Percentiles rank a stretch among this genome's conserved stretches.
Evolutionary conservation across 768 basidiomycete genomes (phyloP).

Genomic region (Psilocybe tampanensis): DNA sequence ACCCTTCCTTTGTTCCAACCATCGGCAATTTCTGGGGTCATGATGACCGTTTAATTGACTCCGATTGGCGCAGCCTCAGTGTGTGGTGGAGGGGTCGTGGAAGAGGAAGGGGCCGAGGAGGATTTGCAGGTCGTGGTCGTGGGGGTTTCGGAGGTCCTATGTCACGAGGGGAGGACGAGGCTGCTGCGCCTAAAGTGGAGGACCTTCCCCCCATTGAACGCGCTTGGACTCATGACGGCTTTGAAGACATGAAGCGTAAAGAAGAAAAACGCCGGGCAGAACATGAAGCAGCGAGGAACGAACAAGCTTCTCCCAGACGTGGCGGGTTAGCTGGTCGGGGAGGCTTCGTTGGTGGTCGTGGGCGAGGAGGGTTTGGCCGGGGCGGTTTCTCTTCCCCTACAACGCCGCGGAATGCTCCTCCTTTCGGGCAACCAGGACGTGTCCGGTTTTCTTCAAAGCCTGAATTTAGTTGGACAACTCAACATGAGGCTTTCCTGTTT

Average conservation of each 20-base stretch:
- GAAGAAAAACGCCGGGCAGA: slow-evolving; percentile 58
- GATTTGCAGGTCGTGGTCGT: slow-evolving; percentile 54
- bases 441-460: slow-evolving; percentile 78
- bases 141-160: slow-evolving; percentile 39
- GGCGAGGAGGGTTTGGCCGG: slow-evolving; percentile 45
- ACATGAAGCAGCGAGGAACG: slow-evolving; percentile 21
- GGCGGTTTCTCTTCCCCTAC: slow-evolving; percentile 40
- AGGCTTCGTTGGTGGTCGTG: slow-evolving; percentile 46
- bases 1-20: slow-evolving; percentile 88
- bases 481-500: slow-evolving; percentile 75
- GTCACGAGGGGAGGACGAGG: slow-evolving; percentile 18
- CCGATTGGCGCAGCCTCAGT: slow-evolving; percentile 79
- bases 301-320: slow-evolving; percentile 23
- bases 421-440: slow-evolving; percentile 40
- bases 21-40: slow-evolving; percentile 96
- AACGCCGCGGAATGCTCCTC: slow-evolving; percentile 30
- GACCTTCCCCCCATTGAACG: slow-evolving; percentile 65
- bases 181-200: slow-evolving; percentile 16
- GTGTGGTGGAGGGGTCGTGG: slow-evolving; percentile 79
- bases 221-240: slow-evolving; percentile 85
- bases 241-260: slow-evolving; percentile 80
- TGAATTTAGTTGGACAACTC: slow-evolving; percentile 83
- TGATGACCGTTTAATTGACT: slow-evolving; percentile 87
- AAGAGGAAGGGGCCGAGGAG: slow-evolving; percentile 49
- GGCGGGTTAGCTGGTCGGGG: slow-evolving; percentile 47